Conservation (phyloP, 1,284 basidiomycete genomes). For the Sutorius eximius region DNA sequence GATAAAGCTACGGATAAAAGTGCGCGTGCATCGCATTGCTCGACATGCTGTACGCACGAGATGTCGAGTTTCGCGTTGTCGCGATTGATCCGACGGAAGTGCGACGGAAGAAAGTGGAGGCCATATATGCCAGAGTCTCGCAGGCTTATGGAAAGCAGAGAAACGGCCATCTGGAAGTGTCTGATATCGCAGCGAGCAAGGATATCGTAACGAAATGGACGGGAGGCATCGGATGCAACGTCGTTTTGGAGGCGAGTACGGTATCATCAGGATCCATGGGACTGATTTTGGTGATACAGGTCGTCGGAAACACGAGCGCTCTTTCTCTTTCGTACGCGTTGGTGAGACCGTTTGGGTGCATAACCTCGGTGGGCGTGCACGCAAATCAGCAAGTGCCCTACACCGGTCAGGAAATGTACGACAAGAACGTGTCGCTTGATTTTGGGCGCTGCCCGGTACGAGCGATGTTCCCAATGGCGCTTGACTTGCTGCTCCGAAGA, state of each 20-base stretch:
- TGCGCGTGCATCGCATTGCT: conserved; percentile 65
- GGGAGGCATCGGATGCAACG: conserved; percentile 56
- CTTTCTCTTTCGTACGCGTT: conserved; percentile 74
- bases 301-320: conserved; percentile 77
- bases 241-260: conserved; percentile 59
- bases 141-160: conserved; percentile 39
- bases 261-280: background rate
- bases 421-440: conserved; percentile 79
- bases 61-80: conserved; percentile 54
- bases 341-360: conserved; percentile 78
- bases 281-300: conserved; percentile 41
- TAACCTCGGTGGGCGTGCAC: conserved; percentile 79
- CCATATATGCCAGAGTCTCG: conserved; percentile 52
- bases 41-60: conserved; percentile 52
- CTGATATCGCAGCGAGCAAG: conserved; percentile 53
- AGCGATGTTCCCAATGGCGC: conserved; percentile 73
- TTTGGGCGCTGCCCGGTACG: conserved; percentile 88
- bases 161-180: conserved; percentile 48
- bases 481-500: conserved; percentile 67
- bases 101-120: conserved; percentile 56
- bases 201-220: conserved; percentile 52
- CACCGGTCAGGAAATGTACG: conserved; percentile 66
- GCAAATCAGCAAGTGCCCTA: conserved; percentile 56
- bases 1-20: conserved; percentile 26
- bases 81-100: conserved; percentile 61